Evolutionary conservation across 2,329 filamentous ascomycete species (phyloP), one percentile per base, ranked within the genome.

Genomic region (Exophiala sp.): DNA sequence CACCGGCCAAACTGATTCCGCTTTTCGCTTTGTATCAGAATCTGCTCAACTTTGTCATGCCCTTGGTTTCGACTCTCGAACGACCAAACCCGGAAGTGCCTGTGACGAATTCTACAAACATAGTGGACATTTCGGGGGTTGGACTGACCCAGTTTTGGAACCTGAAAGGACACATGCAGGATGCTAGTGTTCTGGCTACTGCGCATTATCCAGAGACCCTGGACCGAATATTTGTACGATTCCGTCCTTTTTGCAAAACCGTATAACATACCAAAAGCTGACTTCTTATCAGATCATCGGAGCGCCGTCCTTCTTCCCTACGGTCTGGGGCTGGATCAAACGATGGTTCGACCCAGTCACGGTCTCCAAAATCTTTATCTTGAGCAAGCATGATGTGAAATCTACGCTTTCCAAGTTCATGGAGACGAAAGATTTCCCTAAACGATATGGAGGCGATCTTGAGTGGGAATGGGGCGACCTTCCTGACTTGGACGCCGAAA

Each of bases 111-210:
- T 90, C 85, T 63, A 95, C 87, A 62, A 96, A 96, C 70, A 95
- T 97, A 61, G 89, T 96, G 50, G 91, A 97, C 66, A 88, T 97
- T 57, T 85, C 82, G 13, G 83, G 84, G 11, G 90, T 96, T 21
- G 88, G 88, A 4, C 68, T 97, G 67, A 88, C 87, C 73, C 89
- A 94, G 72, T 96, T 96, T 67, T 96, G 91, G 91, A 94, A 94
- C 69, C 70, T 97, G 55, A 93, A 94, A 74, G 73, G 72, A 19
- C 91, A 96, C 68, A 95, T 97, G 89, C 90, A 96, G 71, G 85
- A 89, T 63, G 90, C 90, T 1, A 90, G 85, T 63, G 80, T 83
- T 52, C 75, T 96, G 47, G 91, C 91, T 4, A 96, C 90, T 2
- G 88, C 90, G 3, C 87, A 96, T 70, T 97, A 96, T 66, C 91